phyloP scores from a whole-genome alignment of 768 basidiomycete genomes.

The Baorangia bicolor region DNA sequence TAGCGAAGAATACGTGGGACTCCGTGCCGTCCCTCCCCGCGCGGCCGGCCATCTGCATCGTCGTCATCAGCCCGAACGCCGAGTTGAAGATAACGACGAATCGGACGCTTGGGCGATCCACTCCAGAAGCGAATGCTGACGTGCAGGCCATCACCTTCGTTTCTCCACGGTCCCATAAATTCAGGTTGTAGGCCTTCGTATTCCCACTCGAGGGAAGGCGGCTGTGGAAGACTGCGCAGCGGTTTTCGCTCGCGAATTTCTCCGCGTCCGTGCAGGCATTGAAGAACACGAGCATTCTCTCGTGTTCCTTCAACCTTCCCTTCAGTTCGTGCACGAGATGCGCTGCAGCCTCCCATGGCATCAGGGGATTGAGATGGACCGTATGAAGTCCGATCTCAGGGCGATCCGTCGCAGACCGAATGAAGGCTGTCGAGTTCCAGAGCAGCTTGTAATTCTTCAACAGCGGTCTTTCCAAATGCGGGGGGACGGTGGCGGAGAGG shows the following conservation, averaged over 20 bases:
- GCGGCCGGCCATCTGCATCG: not conserved
- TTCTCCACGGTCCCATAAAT: not conserved
- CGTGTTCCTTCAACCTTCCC: too few species aligned
- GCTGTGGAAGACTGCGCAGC: too few species aligned
- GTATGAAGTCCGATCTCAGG: not conserved
- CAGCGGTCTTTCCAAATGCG: not conserved
- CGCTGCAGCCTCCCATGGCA: not conserved
- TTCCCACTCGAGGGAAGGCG: not conserved
- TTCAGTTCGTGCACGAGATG: not conserved
- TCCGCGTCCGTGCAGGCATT: not conserved
- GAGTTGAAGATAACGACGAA: not conserved
- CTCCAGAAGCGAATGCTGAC: not conserved
- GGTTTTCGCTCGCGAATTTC: not conserved
- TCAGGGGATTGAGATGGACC: not conserved
- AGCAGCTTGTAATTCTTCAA: not conserved
- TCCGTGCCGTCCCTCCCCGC: constrained; percentile 1
- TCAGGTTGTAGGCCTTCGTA: not conserved
- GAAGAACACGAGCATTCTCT: too few species aligned
- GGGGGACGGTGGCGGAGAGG: not conserved
- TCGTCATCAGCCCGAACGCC: not conserved
- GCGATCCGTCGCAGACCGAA: not conserved
- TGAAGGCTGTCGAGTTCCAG: not conserved
- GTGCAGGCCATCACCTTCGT: not conserved
- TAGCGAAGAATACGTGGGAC: not conserved
- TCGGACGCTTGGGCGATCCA: not conserved